Evolutionary conservation across 495 filamentous ascomycete species (phyloP).

Genomic region (Cetradonia linearis): DNA sequence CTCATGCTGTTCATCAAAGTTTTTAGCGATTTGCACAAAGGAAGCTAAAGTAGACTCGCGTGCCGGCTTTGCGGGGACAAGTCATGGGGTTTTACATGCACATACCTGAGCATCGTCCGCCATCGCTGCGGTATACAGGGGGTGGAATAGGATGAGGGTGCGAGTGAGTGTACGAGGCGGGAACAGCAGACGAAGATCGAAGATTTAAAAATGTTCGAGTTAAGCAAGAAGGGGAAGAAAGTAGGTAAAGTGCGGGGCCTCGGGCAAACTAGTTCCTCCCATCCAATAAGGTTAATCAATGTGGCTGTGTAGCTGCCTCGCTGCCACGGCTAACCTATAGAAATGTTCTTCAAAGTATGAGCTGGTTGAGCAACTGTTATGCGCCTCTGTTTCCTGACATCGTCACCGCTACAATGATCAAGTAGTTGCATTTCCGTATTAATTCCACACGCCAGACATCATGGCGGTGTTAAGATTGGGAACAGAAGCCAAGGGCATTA

Average conservation of each 20-base stretch:
- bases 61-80: conserved; percentile 27
- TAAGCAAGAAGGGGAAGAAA: conserved; percentile 8
- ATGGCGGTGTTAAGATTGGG: too few species aligned
- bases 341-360: neutral
- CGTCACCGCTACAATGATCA: neutral
- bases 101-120: conserved; percentile 40
- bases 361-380: neutral
- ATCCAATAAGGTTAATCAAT: conserved; percentile 3
- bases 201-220: conserved; percentile 2
- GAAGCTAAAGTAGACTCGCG: conserved; percentile 22
- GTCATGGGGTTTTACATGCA: conserved; percentile 20
- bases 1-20: conserved; percentile 54
- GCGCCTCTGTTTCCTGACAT: neutral
- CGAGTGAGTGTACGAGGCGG: neutral
- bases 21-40: conserved; percentile 20
- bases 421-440: neutral
- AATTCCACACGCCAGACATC: too few species aligned
- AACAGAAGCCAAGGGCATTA: too few species aligned
- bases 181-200: neutral
- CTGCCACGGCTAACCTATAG: neutral
- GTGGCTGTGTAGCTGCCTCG: neutral
- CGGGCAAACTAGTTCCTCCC: neutral
- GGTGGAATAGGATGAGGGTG: conserved; percentile 21
- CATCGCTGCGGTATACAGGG: conserved; percentile 37
- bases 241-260: conserved; percentile 15